Conservation (phyloP, 495 filamentous ascomycete species). For the Margaritispora aquatica region DNA sequence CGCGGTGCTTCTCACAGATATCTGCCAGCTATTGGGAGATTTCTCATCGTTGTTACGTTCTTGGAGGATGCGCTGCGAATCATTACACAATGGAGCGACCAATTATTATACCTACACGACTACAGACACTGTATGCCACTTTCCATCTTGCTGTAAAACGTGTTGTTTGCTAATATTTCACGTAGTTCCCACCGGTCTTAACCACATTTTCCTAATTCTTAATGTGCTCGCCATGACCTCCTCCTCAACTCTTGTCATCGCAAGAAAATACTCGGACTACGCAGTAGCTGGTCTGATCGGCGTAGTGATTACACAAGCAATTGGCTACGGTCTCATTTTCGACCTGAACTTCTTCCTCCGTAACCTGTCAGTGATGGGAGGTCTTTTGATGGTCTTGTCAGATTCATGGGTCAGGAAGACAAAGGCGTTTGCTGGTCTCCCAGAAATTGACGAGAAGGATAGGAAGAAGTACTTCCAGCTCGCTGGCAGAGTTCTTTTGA, state of each 20-base stretch:
- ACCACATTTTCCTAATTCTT: slow-evolving; percentile 84
- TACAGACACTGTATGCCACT: slow-evolving; percentile 77
- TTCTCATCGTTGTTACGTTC: slow-evolving; percentile 97
- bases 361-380: slow-evolving; percentile 94
- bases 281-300: slow-evolving; percentile 84
- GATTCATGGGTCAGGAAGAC: slow-evolving; percentile 97
- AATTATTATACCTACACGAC: slow-evolving; percentile 86
- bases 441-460: slow-evolving; percentile 95
- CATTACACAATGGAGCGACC: slow-evolving; percentile 95
- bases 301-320: slow-evolving; percentile 91
- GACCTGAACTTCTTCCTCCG: slow-evolving; percentile 99
- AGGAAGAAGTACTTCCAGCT: slow-evolving; percentile 99
- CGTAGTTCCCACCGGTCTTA: slow-evolving; percentile 81
- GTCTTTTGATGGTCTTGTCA: slow-evolving; percentile 93
- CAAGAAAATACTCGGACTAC: slow-evolving; percentile 84
- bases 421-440: slow-evolving; percentile 92
- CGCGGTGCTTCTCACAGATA: slow-evolving; percentile 54
- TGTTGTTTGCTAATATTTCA: slow-evolving; percentile 3
- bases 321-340: slow-evolving; percentile 97
- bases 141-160: too few relatives aligned
- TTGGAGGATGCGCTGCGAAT: slow-evolving; percentile 94
- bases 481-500: slow-evolving; percentile 89
- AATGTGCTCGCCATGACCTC: slow-evolving; percentile 86
- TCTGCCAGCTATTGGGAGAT: slow-evolving; percentile 89
- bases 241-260: slow-evolving; percentile 81